Base-by-base conservation (phyloP, 192 early-diverging fungal species). In the Backusella luteola region DNA sequence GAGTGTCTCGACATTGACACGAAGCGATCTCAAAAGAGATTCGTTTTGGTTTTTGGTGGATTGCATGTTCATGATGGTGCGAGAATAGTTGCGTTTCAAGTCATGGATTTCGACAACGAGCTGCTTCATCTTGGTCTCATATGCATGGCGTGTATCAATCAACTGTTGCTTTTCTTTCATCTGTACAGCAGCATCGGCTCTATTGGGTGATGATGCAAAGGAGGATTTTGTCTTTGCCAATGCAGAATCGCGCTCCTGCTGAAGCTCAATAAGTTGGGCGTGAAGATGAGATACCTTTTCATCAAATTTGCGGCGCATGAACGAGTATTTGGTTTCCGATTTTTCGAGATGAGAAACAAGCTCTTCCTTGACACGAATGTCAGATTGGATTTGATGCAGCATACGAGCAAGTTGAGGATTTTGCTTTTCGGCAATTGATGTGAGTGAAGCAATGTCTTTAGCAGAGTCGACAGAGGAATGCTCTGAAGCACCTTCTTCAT, bases 1-100 rank as follows among this genome's bases (percentile, higher is more conserved):
- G 53, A 94, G 85, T 7, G 89, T 85, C 75, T 92, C 89, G 34
- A 96, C 90, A 39, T 91, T 93, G 8, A 87, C 86, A 52, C 88
- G 87, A 44, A 94, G 84, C 5, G 86, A 88, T 39, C 89, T 85
- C 19, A 92, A 85, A n/a, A 92, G 81, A 26, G 81, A 85, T 23
- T 93, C 93, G 39, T 89, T 85, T 71, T 89, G 74, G 46, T 78
- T 87, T 17, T 87, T 84, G 11, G 84, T 85, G 9, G 81, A 78
- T 15, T 86, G 84, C 73, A 85, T 86, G 7, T 84, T 77, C 79
- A 84, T 84, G 39, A 86, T 89, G 2, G 88, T 85, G 68, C 88
- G 86, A n/a, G 86, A 71, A 70, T 90, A 89, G 78, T 89, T 91
- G 59, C 86, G 85, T 35, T 85, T 85, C 63, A 90, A 71, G 7